Evolutionary conservation across 75 land plant genomes (phyloP).

Genomic region (Selaginella moellendorffii): DNA sequence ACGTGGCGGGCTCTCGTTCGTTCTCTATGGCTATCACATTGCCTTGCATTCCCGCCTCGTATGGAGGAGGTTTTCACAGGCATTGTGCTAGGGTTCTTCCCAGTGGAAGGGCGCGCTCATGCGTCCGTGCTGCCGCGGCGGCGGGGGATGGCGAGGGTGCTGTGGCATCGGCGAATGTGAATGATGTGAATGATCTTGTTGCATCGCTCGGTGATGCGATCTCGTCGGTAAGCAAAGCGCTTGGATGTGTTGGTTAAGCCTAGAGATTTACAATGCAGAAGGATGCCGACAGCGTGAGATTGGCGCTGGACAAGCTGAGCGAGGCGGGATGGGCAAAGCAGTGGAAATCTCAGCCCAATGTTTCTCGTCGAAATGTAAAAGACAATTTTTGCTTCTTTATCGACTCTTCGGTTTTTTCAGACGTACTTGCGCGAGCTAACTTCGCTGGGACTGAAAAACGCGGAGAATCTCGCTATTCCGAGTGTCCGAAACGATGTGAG

Average conservation of each 20-base stretch:
- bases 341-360: constrained; percentile 84
- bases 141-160: background rate
- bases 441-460: constrained; percentile 79
- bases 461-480: constrained; percentile 86
- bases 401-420: too few relatives aligned
- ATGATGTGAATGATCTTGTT: background rate
- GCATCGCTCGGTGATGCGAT: background rate
- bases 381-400: background rate
- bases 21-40: constrained; percentile 1
- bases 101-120: background rate
- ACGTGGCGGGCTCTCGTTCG: too few relatives aligned
- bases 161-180: background rate
- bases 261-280: constrained; percentile 35
- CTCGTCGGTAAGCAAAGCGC: background rate
- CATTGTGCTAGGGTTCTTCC: background rate
- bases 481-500: constrained; percentile 93
- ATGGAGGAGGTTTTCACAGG: background rate
- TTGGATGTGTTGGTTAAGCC: background rate
- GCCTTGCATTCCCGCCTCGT: background rate
- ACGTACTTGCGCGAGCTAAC: constrained; percentile 84
- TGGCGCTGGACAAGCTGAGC: constrained; percentile 54
- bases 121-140: background rate
- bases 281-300: constrained; percentile 64
- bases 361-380: constrained; percentile 76
- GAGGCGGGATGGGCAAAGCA: constrained; percentile 66